A percentile compares a stretch with the other conserved stretches of the same genome.
These are phyloP conservation scores for Astrothelium macrocarpum DNA, from an alignment of 495 filamentous ascomycete species.

Conservation along the genomic window DNA sequence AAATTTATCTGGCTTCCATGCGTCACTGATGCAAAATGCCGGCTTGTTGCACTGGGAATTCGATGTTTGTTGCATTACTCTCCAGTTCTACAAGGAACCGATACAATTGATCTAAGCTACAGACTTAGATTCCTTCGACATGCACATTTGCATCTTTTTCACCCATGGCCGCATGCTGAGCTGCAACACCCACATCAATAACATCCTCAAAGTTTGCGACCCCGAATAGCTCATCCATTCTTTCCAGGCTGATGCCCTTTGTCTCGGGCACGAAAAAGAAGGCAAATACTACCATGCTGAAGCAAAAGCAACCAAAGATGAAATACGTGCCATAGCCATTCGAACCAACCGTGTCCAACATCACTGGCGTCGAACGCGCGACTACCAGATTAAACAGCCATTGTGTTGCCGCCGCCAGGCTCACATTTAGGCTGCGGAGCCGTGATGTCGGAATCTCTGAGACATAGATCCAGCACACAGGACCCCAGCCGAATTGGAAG, in stretches of 20 bases:
- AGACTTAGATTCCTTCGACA: background rate
- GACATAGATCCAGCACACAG: slow-evolving; percentile 37
- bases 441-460: slow-evolving; percentile 28
- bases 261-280: slow-evolving; percentile 31
- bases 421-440: slow-evolving; percentile 25
- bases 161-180: background rate
- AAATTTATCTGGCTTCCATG: no score
- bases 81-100: no score
- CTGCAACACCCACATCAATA: background rate
- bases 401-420: slow-evolving; percentile 30
- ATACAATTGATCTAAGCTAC: no score
- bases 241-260: slow-evolving; percentile 25
- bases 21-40: no score
- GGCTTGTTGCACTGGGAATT: no score
- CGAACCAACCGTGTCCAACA: slow-evolving; percentile 24
- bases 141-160: background rate
- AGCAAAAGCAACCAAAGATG: slow-evolving; percentile 27
- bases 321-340: slow-evolving; percentile 28
- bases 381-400: slow-evolving; percentile 36
- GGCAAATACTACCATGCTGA: slow-evolving; percentile 26
- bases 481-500: slow-evolving; percentile 42
- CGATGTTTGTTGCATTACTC: no score
- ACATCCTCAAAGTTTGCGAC: slow-evolving; percentile 8
- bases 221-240: slow-evolving; percentile 33
- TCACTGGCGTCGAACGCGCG: slow-evolving; percentile 25